These are phyloP conservation scores for Sordaria brevicollis DNA, from an alignment of 495 filamentous ascomycete species.

Conservation along the genomic window DNA sequence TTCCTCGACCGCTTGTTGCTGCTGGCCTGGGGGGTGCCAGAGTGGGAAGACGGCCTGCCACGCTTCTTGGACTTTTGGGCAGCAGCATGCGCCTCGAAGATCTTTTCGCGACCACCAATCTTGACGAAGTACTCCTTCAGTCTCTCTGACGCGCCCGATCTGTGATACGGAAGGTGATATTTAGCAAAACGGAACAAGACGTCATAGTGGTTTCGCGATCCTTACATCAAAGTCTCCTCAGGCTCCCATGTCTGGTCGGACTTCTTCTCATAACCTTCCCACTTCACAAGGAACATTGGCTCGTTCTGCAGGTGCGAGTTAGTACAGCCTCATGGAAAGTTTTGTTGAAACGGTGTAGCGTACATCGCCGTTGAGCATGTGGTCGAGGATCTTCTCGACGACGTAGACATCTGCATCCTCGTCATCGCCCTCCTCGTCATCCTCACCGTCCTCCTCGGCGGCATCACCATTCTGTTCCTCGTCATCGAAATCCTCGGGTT, in stretches of 20 bases:
- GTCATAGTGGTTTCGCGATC: neutral
- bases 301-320: slow-evolving; percentile 18
- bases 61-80: slow-evolving; percentile 36
- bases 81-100: slow-evolving; percentile 30
- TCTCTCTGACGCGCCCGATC: slow-evolving; percentile 33
- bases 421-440: slow-evolving; percentile 31
- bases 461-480: slow-evolving; percentile 8
- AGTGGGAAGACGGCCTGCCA: slow-evolving; percentile 22
- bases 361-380: slow-evolving; percentile 41
- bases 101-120: slow-evolving; percentile 44
- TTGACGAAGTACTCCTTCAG: slow-evolving; percentile 33
- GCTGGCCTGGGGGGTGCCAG: slow-evolving; percentile 16
- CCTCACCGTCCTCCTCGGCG: slow-evolving; percentile 21
- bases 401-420: slow-evolving; percentile 35
- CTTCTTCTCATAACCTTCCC: slow-evolving; percentile 52
- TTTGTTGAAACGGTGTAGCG: slow-evolving; percentile 1
- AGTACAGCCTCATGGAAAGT: neutral
- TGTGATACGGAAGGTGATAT: slow-evolving; percentile 6
- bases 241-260: slow-evolving; percentile 51
- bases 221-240: slow-evolving; percentile 46
- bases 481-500: slow-evolving; percentile 12
- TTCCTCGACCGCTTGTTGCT: slow-evolving; percentile 25
- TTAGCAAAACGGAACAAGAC: neutral
- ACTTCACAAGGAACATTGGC: slow-evolving; percentile 46
- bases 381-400: slow-evolving; percentile 46